Evolutionary conservation across 2,329 filamentous ascomycete species (phyloP).

Genomic region (Penicillium sp.): DNA sequence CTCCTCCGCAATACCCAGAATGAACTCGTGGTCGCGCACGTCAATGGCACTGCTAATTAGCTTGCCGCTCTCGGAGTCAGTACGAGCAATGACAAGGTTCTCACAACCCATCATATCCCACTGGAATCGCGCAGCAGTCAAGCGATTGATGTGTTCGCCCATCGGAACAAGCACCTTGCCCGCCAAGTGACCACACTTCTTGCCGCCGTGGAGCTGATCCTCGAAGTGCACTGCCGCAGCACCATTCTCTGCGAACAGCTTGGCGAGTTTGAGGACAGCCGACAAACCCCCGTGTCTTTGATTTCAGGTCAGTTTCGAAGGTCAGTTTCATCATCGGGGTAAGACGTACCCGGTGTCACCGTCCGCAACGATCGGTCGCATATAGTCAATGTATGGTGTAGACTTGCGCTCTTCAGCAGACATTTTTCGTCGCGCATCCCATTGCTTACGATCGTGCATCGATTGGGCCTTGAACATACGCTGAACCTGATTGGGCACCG

Average conservation of each 20-base stretch:
- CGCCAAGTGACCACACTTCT: slow-evolving; percentile 96
- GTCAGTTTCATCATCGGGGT: neutral
- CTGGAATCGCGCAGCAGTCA: slow-evolving; percentile 88
- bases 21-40: slow-evolving; percentile 93
- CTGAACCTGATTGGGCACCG: slow-evolving; percentile 96
- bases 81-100: slow-evolving; percentile 90
- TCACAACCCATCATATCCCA: slow-evolving; percentile 98
- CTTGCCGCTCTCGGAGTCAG: slow-evolving; percentile 90
- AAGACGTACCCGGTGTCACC: slow-evolving; percentile 74
- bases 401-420: slow-evolving; percentile 67
- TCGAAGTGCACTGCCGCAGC: slow-evolving; percentile 97
- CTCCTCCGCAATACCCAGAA: slow-evolving; percentile 79
- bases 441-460: slow-evolving; percentile 94
- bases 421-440: slow-evolving; percentile 79
- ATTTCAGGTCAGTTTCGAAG: slow-evolving; percentile 5
- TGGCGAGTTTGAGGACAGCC: slow-evolving; percentile 91
- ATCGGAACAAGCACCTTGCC: slow-evolving; percentile 94
- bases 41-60: slow-evolving; percentile 89
- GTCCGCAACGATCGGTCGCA: slow-evolving; percentile 92
- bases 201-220: slow-evolving; percentile 94
- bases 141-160: slow-evolving; percentile 92
- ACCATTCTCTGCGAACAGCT: slow-evolving; percentile 95
- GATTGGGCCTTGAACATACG: slow-evolving; percentile 94
- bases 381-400: slow-evolving; percentile 84
- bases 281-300: slow-evolving; percentile 79